phyloP scores from a whole-genome alignment of 1,284 basidiomycete species.

The Bondarzewia mesenterica region DNA sequence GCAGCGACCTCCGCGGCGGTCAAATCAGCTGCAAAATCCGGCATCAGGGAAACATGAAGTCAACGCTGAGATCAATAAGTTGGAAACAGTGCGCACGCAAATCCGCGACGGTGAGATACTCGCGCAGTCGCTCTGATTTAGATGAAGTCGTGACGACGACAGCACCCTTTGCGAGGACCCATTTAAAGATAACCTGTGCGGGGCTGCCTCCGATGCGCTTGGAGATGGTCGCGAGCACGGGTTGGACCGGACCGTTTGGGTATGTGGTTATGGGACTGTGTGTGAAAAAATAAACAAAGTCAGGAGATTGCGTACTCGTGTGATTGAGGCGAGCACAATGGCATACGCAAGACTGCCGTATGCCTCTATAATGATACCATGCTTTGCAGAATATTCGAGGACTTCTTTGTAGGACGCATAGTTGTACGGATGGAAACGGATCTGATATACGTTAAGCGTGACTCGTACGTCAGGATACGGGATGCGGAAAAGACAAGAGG shows the following conservation, averaged over 20 bases:
- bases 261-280: constrained; percentile 50
- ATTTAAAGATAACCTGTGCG: constrained; percentile 63
- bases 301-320: neutral
- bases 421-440: constrained; percentile 64
- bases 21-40: constrained; percentile 9
- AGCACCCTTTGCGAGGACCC: constrained; percentile 59
- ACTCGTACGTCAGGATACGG: neutral
- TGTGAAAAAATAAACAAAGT: neutral
- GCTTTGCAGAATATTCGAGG: constrained; percentile 45
- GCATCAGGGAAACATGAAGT: neutral
- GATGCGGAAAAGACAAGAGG: neutral
- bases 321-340: neutral
- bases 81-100: constrained; percentile 26
- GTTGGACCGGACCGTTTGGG: constrained; percentile 64
- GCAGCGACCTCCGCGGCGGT: constrained; percentile 8
- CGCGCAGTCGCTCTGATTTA: constrained; percentile 50
- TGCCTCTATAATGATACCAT: constrained; percentile 62
- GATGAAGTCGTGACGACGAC: constrained; percentile 68
- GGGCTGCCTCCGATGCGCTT: constrained; percentile 45
- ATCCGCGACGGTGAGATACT: constrained; percentile 59
- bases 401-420: constrained; percentile 46
- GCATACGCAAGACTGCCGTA: constrained; percentile 58
- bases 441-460: constrained; percentile 26
- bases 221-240: constrained; percentile 44
- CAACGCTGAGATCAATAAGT: neutral